phyloP scores from a whole-genome alignment of 345 rosid genomes.

The Boechera stricta region DNA sequence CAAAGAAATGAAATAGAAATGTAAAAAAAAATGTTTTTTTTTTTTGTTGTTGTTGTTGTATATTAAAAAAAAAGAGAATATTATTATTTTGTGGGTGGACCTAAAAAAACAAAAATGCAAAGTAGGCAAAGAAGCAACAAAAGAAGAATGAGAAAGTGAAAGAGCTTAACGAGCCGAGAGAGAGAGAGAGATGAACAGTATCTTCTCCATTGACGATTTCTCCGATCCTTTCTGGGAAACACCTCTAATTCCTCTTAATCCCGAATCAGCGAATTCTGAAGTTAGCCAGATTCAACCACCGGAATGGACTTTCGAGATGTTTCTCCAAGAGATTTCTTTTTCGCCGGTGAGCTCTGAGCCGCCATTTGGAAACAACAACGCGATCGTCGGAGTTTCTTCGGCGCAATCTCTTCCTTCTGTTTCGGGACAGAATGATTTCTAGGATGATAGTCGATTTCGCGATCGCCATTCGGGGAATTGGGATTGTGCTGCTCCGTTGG shows the following conservation, averaged over 20 bases:
- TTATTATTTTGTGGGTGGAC: constrained; percentile 28
- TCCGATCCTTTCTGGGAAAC: constrained; percentile 70
- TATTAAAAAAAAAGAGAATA: constrained; percentile 6
- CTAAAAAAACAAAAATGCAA: constrained; percentile 6
- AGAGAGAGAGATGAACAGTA: constrained; percentile 50
- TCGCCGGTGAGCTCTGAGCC: constrained; percentile 47
- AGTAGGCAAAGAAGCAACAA: constrained; percentile 13
- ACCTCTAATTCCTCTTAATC: constrained; percentile 43
- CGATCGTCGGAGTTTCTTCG: constrained; percentile 46
- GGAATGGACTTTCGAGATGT: constrained; percentile 73
- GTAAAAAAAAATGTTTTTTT: background rate
- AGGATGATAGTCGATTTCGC: constrained; percentile 48
- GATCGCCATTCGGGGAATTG: constrained; percentile 37
- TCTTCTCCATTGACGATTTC: constrained; percentile 74
- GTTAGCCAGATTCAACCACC: constrained; percentile 52
- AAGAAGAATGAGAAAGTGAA: constrained; percentile 32
- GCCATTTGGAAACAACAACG: constrained; percentile 41
- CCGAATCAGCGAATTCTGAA: constrained; percentile 30
- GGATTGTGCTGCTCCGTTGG: constrained; percentile 41
- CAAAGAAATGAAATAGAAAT: no score
- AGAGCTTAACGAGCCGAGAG: background rate
- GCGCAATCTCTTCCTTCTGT: constrained; percentile 50
- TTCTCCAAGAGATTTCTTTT: constrained; percentile 59
- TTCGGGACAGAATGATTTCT: constrained; percentile 50
- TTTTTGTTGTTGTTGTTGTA: no score